Evolutionary conservation across 2,329 filamentous ascomycete species (phyloP), one percentile per base, ranked within the genome.

Genomic region (Simplicillium aogashimaense): DNA sequence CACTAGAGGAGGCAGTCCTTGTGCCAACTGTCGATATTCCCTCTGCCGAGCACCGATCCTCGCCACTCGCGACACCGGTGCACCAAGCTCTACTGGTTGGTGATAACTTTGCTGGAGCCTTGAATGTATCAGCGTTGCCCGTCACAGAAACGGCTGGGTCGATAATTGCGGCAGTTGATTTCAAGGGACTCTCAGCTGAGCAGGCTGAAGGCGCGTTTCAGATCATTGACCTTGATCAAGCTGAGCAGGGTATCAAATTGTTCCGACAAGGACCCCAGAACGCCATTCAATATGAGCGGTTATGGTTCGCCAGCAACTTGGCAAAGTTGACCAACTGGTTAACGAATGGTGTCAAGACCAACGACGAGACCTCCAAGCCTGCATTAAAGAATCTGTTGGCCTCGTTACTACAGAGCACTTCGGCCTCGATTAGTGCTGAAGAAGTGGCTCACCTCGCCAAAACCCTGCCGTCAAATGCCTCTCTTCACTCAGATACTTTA

Each of bases 81-180:
- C 90, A 97, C 55, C 85, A 81, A 54, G 78, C 82, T 1, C 61
- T 95, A 13, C 52, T 95, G 9, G 73, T 94, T 8, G 80, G 78
- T 0, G 73, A 85, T 37, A 88, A 86, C 0, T 63, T 94, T 3
- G 65, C 75, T 39, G 86, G 83, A 7, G 76, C 83, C 1, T 68
- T 81, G 5, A 66, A 72, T 2, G 49, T 76, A 7, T 57, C 72
- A 6, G 53, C 65, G 8, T 53, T 74, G 36, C 60, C 67, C 14
- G 45, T 65, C 29, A 36, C 62, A 2, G 55, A 61, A 43, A 56
- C 56, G 49, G 47, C 53, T 44, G 60, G 60, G 40, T 63, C 60
- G 45, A 73, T 74, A 51, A 67, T 58, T 50, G 72, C 63, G 38
- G 80, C 76, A 4, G 69, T 86, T 7, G 70, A 86, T 43, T 47